These are phyloP conservation scores for Termitomyces sp. DNA, from an alignment of 768 basidiomycete genomes.

Conservation along the genomic window DNA sequence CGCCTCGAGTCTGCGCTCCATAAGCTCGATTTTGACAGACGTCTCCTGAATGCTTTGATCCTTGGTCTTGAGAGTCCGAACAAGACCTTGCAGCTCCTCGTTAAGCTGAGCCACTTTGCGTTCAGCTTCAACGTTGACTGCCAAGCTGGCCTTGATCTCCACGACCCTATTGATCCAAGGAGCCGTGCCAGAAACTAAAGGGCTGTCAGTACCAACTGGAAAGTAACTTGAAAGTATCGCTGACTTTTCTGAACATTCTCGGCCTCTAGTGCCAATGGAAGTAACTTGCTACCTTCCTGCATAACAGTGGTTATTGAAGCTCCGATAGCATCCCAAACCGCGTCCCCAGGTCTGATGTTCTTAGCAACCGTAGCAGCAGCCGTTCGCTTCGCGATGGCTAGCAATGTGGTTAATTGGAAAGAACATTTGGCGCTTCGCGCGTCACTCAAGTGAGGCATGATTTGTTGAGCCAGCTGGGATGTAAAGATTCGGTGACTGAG, in stretches of 20 bases:
- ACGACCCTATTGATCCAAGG: constrained; percentile 86
- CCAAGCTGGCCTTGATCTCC: constrained; percentile 78
- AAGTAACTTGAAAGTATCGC: constrained; percentile 18
- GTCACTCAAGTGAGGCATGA: constrained; percentile 83
- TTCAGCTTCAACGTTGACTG: constrained; percentile 91
- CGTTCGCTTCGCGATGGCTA: constrained; percentile 70
- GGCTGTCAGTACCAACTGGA: background rate
- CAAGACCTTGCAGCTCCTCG: constrained; percentile 87
- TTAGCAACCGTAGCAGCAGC: constrained; percentile 70
- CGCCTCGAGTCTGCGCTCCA: constrained; percentile 90
- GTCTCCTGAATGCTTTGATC: constrained; percentile 90
- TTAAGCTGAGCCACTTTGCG: constrained; percentile 80
- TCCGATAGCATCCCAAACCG: constrained; percentile 77
- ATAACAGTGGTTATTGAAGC: constrained; percentile 67
- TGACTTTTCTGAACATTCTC: constrained; percentile 80
- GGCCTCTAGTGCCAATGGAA: constrained; percentile 68
- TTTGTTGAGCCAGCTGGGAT: constrained; percentile 81
- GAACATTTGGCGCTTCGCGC: constrained; percentile 73
- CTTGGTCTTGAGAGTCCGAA: constrained; percentile 79
- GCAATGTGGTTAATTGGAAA: constrained; percentile 70
- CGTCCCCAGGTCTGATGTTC: constrained; percentile 57
- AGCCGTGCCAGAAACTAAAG: constrained; percentile 62
- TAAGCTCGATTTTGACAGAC: constrained; percentile 88
- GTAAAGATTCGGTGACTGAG: background rate
- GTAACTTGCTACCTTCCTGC: constrained; percentile 64